Percentiles rank a stretch among this genome's conserved stretches.
Evolutionary conservation across 2,329 filamentous ascomycete genomes (phyloP).

Genomic region (Verticillium longisporum): DNA sequence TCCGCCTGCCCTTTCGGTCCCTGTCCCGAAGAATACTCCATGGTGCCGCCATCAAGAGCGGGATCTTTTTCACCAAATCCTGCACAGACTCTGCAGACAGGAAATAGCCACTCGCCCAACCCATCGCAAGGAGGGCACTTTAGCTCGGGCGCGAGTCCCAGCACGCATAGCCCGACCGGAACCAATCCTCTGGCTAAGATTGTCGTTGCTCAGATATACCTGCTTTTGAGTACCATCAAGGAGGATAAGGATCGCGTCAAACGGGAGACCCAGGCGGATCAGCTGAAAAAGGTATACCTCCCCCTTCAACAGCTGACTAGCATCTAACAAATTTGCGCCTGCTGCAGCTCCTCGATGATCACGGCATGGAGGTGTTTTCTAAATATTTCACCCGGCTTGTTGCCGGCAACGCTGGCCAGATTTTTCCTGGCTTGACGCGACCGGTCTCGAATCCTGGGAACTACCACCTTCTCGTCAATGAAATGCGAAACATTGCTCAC

Average conservation of each 20-base stretch:
- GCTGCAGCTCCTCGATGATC: conserved; percentile 82
- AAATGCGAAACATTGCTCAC: conserved; percentile 79
- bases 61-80: conserved; percentile 59
- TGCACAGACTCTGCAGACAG: conserved; percentile 50
- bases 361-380: conserved; percentile 98
- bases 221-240: conserved; percentile 89
- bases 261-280: conserved; percentile 88
- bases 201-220: conserved; percentile 89
- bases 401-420: conserved; percentile 81
- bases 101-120: conserved; percentile 48
- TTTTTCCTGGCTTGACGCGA: conserved; percentile 76
- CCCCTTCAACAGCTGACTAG: neutral
- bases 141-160: conserved; percentile 55
- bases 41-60: conserved; percentile 54
- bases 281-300: conserved; percentile 74
- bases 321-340: neutral
- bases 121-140: conserved; percentile 49
- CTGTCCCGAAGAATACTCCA: conserved; percentile 25
- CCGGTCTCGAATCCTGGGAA: conserved; percentile 70
- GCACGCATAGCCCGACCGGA: conserved; percentile 56
- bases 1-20: conserved; percentile 2
- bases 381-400: conserved; percentile 94
- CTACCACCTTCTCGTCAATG: conserved; percentile 73
- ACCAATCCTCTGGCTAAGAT: conserved; percentile 76
- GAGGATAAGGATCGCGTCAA: conserved; percentile 86